Conservation (phyloP, 2,329 filamentous ascomycete genomes). For the Aspergillus sp. region DNA sequence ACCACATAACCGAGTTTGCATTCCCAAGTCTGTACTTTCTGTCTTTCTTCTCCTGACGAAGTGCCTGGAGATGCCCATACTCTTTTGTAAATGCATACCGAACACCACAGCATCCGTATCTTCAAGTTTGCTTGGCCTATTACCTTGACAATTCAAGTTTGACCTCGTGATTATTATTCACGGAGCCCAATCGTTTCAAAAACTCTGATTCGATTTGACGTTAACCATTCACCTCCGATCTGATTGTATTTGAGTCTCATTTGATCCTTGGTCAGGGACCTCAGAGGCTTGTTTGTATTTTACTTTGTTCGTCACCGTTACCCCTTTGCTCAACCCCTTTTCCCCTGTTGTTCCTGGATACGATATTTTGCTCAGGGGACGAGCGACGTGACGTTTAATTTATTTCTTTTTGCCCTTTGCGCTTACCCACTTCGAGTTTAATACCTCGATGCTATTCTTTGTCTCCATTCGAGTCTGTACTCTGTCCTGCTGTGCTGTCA, state of each 20-base stretch:
- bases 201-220: neutral
- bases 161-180: neutral
- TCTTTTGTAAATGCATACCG: too few species aligned
- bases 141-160: neutral
- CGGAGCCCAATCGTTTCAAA: neutral
- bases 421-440: slow-evolving; percentile 26
- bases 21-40: neutral
- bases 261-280: neutral
- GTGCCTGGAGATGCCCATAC: neutral
- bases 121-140: neutral
- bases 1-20: too few species aligned
- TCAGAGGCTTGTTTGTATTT: slow-evolving; percentile 8
- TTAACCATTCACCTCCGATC: neutral
- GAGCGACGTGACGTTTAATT: slow-evolving; percentile 28
- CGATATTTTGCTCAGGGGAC: slow-evolving; percentile 48
- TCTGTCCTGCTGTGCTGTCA: slow-evolving; percentile 16
- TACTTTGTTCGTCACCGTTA: slow-evolving; percentile 4
- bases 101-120: too few species aligned
- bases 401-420: slow-evolving; percentile 21
- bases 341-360: slow-evolving; percentile 36
- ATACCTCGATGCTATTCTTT: slow-evolving; percentile 16
- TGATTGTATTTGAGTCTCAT: neutral
- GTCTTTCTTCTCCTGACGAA: too few species aligned
- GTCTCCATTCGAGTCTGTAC: slow-evolving; percentile 23
- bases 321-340: slow-evolving; percentile 19